Conservation (phyloP, 225 moss, liverwort and hornwort species). For the Climacium dendroides region DNA sequence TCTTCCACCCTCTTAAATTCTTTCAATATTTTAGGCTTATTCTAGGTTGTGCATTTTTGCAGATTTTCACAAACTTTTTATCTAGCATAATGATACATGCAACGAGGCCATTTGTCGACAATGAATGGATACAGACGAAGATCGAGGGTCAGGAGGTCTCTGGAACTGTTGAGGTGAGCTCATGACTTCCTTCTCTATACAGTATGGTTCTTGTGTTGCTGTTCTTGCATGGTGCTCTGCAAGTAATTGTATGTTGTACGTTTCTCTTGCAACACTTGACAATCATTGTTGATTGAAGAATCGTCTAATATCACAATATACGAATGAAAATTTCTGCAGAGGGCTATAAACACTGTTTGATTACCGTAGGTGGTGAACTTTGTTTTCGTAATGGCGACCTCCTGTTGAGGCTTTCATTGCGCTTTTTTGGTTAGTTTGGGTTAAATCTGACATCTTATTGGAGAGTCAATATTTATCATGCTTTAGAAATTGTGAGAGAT, state of each 20-base stretch:
- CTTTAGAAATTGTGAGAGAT: neutral
- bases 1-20: neutral
- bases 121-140: constrained; percentile 99
- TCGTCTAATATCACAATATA: neutral
- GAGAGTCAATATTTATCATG: neutral
- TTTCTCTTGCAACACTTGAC: neutral
- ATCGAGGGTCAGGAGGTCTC: constrained; percentile 99
- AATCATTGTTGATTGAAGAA: neutral
- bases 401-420: neutral
- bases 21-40: neutral
- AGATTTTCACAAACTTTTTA: constrained; percentile 97
- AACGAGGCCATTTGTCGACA: constrained; percentile 93
- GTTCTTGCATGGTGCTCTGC: neutral
- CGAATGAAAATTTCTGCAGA: neutral
- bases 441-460: neutral
- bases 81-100: constrained; percentile 97
- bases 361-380: neutral
- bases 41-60: constrained; percentile 3
- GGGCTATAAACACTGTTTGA: neutral
- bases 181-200: neutral
- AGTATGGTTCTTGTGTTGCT: neutral
- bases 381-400: neutral
- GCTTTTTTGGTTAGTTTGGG: neutral
- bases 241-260: neutral
- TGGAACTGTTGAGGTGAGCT: constrained; percentile 92